These are phyloP conservation scores for Botrytis pseudocinerea DNA, from an alignment of 2,329 filamentous ascomycete species.

Conservation along the genomic window DNA sequence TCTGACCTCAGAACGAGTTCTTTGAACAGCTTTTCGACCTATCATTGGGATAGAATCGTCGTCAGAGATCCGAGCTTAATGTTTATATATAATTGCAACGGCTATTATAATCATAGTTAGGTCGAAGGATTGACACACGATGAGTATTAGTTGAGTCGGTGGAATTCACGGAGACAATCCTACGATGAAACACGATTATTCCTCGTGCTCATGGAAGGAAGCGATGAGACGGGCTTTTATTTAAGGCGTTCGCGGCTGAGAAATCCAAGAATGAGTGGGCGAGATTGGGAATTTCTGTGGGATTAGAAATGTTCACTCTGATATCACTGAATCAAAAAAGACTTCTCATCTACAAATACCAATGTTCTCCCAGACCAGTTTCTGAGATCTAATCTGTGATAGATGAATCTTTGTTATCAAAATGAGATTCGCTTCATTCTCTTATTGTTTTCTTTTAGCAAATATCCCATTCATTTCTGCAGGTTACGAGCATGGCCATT, in stretches of 20 bases:
- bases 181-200: background rate
- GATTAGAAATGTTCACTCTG: too few relatives aligned
- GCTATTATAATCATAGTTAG: background rate
- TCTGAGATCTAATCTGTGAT: background rate
- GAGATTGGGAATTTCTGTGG: too few relatives aligned
- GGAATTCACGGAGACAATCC: background rate
- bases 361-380: background rate
- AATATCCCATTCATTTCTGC: background rate
- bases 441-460: background rate
- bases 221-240: background rate
- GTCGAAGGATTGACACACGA: too few relatives aligned
- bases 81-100: background rate
- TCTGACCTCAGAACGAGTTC: background rate
- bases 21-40: background rate
- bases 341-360: background rate
- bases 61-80: background rate
- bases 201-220: background rate
- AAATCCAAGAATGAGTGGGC: background rate
- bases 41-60: background rate
- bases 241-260: background rate
- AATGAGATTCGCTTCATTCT: slow-evolving; percentile 1
- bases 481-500: background rate
- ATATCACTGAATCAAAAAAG: background rate
- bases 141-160: too few relatives aligned
- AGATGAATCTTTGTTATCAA: background rate